A percentile compares a stretch with the other conserved stretches of the same genome.
These are phyloP conservation scores for Aspergillus carbonarius DNA, from an alignment of 2,329 filamentous ascomycete species.

Conservation along the genomic window DNA sequence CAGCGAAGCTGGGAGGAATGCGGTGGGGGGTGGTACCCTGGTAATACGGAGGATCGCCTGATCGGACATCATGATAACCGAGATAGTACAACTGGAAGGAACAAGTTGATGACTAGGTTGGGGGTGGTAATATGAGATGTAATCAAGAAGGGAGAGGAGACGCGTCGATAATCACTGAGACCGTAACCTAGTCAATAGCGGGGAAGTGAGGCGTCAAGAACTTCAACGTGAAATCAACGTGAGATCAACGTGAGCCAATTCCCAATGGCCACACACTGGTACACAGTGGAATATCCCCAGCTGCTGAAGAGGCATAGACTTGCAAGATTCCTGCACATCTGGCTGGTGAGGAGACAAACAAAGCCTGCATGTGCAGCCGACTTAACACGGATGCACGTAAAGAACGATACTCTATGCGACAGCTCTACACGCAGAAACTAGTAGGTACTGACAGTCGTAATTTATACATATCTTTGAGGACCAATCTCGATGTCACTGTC, in stretches of 20 bases:
- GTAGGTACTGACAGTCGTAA: not conserved
- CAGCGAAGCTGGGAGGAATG: not conserved
- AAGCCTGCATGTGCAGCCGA: not conserved
- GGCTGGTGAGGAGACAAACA: not conserved
- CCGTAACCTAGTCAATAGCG: not conserved
- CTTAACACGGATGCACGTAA: not conserved
- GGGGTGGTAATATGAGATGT: not conserved
- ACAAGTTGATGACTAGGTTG: not conserved
- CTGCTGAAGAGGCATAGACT: not conserved
- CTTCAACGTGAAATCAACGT: not conserved
- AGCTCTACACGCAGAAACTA: not conserved
- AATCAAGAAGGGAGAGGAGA: not conserved
- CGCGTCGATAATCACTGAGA: not conserved
- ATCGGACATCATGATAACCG: conserved; percentile 62
- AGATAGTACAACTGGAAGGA: not conserved
- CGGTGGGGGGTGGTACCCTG: conserved; percentile 57
- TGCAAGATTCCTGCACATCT: not conserved
- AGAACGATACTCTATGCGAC: not conserved
- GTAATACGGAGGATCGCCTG: conserved; percentile 87
- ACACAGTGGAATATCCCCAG: not conserved
- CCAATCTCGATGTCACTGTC: not conserved
- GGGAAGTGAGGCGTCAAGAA: not conserved
- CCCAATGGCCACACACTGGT: not conserved
- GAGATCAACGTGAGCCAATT: not conserved
- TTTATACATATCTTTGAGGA: not conserved